Evolutionary conservation across 1,284 basidiomycete species (phyloP).

Genomic region (Cryptococcus sp.): DNA sequence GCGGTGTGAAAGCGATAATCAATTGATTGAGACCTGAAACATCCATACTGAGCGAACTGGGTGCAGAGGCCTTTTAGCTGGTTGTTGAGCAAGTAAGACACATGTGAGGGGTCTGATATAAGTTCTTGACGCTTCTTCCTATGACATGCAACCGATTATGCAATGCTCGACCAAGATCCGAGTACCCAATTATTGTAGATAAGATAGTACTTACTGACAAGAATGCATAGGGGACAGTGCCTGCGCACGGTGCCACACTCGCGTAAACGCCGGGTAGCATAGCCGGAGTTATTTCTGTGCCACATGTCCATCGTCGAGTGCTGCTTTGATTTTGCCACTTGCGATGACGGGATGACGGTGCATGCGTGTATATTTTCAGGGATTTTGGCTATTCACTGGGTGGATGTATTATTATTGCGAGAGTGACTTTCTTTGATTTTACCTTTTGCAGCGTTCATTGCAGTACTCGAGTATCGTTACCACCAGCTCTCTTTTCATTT

Average conservation of each 20-base stretch:
- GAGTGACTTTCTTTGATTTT: not conserved
- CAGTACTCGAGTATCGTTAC: not conserved
- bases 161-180: no score
- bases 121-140: no score
- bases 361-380: not conserved
- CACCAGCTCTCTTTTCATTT: not conserved
- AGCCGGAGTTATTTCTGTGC: not conserved
- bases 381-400: not conserved
- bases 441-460: not conserved
- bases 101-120: no score
- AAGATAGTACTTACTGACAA: no score
- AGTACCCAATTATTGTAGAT: no score
- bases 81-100: no score
- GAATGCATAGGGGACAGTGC: no score
- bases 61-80: no score
- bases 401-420: not conserved
- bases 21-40: no score
- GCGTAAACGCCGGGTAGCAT: not conserved
- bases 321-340: not conserved
- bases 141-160: no score
- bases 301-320: not conserved
- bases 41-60: no score
- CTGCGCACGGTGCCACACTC: not conserved
- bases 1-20: no score
- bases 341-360: slow-evolving; percentile 1